phyloP scores from a whole-genome alignment of 345 rosid species.

The Syzygium jambos region DNA sequence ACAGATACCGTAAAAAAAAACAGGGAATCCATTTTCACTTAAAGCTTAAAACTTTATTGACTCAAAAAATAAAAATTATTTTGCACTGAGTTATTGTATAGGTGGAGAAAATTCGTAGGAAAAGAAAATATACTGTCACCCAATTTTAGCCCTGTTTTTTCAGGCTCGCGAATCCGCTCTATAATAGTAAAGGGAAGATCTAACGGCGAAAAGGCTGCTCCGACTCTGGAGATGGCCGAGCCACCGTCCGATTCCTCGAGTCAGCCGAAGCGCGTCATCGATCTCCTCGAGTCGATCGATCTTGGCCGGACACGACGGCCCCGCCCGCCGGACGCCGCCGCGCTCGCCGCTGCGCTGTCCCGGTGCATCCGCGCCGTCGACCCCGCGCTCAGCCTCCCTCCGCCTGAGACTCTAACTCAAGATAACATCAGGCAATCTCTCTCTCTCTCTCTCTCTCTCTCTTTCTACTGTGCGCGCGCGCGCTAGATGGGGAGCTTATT shows the following conservation, averaged over 20 bases:
- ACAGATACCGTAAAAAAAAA: background rate
- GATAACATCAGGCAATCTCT: background rate
- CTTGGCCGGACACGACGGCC: background rate
- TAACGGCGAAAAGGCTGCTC: background rate
- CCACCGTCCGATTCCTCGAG: slow-evolving; percentile 5
- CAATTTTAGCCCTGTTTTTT: background rate
- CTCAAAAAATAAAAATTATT: background rate
- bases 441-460: background rate
- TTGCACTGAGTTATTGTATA: background rate
- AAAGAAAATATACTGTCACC: background rate
- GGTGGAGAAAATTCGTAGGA: background rate
- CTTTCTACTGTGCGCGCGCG: background rate
- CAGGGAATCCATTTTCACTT: background rate
- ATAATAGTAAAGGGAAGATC: background rate
- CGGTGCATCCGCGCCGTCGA: background rate
- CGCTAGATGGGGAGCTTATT: background rate
- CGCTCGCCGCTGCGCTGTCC: background rate
- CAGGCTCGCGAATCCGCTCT: background rate
- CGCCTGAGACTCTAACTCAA: background rate
- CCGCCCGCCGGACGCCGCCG: background rate
- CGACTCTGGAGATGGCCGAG: background rate
- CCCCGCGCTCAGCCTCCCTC: background rate
- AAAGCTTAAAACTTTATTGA: background rate
- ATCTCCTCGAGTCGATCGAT: background rate
- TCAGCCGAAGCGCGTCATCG: slow-evolving; percentile 2